Conservation (phyloP, 1,284 basidiomycete genomes). For the Fomitopsis schrenkii region DNA sequence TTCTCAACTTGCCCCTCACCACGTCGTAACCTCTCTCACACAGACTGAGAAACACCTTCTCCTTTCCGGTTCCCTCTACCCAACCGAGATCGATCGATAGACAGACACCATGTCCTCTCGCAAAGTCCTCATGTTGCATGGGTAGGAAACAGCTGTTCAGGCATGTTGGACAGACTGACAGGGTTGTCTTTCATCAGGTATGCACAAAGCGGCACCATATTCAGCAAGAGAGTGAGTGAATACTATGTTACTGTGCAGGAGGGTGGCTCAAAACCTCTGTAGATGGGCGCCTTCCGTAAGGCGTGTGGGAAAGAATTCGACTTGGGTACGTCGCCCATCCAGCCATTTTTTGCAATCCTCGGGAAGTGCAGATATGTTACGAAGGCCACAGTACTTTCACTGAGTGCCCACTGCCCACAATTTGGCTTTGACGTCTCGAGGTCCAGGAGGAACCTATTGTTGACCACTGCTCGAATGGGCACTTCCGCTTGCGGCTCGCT, state of each 20-base stretch:
- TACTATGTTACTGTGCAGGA: neutral
- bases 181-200: constrained; percentile 44
- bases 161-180: neutral
- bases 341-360: neutral
- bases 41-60: too few relatives aligned
- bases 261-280: constrained; percentile 18
- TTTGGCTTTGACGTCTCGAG: too few relatives aligned
- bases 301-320: constrained; percentile 66
- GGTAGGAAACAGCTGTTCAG: constrained; percentile 30
- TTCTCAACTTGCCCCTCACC: too few relatives aligned
- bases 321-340: constrained; percentile 43
- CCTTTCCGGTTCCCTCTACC: too few relatives aligned
- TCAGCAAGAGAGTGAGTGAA: constrained; percentile 66
- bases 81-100: neutral
- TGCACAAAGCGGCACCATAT: constrained; percentile 77
- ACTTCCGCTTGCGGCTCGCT: too few relatives aligned
- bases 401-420: too few relatives aligned
- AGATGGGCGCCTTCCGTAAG: constrained; percentile 77
- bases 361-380: too few relatives aligned
- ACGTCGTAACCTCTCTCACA: too few relatives aligned
- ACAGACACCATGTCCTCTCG: constrained; percentile 4
- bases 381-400: neutral
- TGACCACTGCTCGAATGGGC: too few relatives aligned
- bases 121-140: constrained; percentile 57
- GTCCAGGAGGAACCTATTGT: too few relatives aligned